Evolutionary conservation across 2,329 filamentous ascomycete species (phyloP).

Genomic region (Aspergillus puulaauensis): DNA sequence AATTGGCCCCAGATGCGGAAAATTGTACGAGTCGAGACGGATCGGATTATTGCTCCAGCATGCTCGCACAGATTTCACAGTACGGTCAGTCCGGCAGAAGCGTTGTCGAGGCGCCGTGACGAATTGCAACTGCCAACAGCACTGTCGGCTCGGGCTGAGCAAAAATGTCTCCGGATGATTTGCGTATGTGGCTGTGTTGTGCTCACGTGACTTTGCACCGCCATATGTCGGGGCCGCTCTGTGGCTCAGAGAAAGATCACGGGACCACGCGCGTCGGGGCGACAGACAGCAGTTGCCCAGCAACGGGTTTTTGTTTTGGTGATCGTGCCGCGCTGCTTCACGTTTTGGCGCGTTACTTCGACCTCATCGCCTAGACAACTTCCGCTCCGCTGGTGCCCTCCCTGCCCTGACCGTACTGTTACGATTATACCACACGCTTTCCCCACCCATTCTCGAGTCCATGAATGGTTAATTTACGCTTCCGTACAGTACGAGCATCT

Average conservation of each 20-base stretch:
- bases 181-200: slow-evolving; percentile 17
- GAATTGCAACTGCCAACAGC: slow-evolving; percentile 6
- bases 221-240: slow-evolving; percentile 2
- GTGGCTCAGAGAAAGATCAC: slow-evolving; percentile 16
- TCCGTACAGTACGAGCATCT: background rate
- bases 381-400: slow-evolving; percentile 14
- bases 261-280: slow-evolving; percentile 17
- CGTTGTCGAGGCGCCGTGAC: slow-evolving; percentile 10
- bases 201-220: slow-evolving; percentile 22
- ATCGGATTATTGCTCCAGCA: slow-evolving; percentile 14
- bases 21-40: background rate
- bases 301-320: slow-evolving; percentile 26
- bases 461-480: slow-evolving; percentile 1
- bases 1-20: slow-evolving; percentile 6
- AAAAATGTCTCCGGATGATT: slow-evolving; percentile 24
- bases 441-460: background rate
- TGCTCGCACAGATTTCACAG: slow-evolving; percentile 5
- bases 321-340: slow-evolving; percentile 19
- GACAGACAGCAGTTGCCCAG: slow-evolving; percentile 51
- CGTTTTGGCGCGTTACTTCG: slow-evolving; percentile 9
- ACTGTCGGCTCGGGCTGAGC: slow-evolving; percentile 7
- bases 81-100: background rate
- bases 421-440: slow-evolving; percentile 11
- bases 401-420: slow-evolving; percentile 18
- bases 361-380: slow-evolving; percentile 17